Percentiles rank a stretch among this genome's conserved stretches.
phyloP scores from a whole-genome alignment of 306 rosid species.

The Rubus idaeus region DNA sequence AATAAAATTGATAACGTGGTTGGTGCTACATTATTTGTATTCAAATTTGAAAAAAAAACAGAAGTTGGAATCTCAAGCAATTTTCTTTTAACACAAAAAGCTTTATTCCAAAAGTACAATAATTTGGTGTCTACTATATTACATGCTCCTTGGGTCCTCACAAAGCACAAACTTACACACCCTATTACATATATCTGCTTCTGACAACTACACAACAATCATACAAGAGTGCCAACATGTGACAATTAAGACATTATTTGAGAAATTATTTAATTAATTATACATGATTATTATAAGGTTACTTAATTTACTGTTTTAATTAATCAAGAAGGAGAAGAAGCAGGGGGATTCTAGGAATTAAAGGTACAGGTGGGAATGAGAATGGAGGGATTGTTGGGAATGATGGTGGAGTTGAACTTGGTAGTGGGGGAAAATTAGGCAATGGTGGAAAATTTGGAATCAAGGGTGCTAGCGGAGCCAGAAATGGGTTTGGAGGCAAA shows the following conservation, averaged over 20 bases:
- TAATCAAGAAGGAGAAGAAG: neutral
- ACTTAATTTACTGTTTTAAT: too few relatives aligned
- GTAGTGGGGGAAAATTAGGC: slow-evolving; percentile 26
- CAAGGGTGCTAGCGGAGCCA: slow-evolving; percentile 57
- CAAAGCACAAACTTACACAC: too few relatives aligned
- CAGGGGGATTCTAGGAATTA: slow-evolving; percentile 32
- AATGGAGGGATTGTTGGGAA: slow-evolving; percentile 52
- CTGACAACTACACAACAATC: too few relatives aligned
- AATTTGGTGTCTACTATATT: slow-evolving; percentile 25
- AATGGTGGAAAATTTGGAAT: slow-evolving; percentile 29
- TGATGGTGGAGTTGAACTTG: slow-evolving; percentile 41
- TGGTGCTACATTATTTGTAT: too few relatives aligned
- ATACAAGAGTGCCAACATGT: too few relatives aligned
- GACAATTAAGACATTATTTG: neutral
- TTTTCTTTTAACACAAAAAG: too few relatives aligned
- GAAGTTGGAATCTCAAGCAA: too few relatives aligned
- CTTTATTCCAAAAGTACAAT: slow-evolving; percentile 1
- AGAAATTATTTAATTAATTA: neutral
- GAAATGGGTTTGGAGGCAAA: slow-evolving; percentile 56
- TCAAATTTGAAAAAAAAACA: too few relatives aligned
- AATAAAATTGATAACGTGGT: too few relatives aligned
- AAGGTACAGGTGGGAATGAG: slow-evolving; percentile 33
- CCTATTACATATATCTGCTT: too few relatives aligned
- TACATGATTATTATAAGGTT: neutral
- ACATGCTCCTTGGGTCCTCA: too few relatives aligned